Conservation (phyloP, 371 early-diverging fungal species). For the Mortierella sp. region DNA sequence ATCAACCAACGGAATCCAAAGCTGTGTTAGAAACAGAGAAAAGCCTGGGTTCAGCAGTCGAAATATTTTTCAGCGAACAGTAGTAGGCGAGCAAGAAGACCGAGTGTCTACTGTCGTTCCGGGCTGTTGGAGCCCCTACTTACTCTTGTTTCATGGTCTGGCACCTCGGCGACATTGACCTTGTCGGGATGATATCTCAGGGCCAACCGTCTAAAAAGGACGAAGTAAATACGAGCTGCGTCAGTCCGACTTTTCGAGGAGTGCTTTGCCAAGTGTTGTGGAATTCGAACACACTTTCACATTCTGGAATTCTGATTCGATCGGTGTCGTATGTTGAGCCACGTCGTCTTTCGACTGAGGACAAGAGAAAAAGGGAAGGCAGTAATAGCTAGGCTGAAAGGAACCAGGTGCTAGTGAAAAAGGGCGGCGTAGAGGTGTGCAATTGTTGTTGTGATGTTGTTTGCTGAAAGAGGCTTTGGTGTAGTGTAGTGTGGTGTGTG, state of each 20-base stretch:
- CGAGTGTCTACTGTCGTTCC: background rate
- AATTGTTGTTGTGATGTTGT: background rate
- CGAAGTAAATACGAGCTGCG: background rate
- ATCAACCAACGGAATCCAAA: constrained; percentile 10
- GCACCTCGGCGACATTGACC: constrained; percentile 54
- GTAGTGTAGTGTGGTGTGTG: background rate
- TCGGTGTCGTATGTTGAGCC: constrained; percentile 1
- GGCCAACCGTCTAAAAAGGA: constrained; percentile 68
- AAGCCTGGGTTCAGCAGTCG: background rate
- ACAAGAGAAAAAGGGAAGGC: too few species aligned
- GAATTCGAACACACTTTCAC: background rate
- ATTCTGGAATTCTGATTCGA: constrained; percentile 2
- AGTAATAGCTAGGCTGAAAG: too few species aligned
- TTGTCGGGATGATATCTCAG: constrained; percentile 89
- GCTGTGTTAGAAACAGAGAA: background rate
- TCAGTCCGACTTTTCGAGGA: background rate
- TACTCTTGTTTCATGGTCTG: constrained; percentile 56
- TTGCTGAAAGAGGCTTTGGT: too few species aligned
- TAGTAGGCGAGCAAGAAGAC: background rate
- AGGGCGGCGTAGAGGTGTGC: background rate
- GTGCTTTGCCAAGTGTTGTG: background rate
- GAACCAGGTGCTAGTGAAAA: background rate
- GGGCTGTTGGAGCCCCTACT: background rate
- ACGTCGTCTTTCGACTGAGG: too few species aligned
- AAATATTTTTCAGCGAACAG: background rate